These are phyloP conservation scores for Trichoderma hamatum DNA, from an alignment of 2,329 filamentous ascomycete species.

Conservation along the genomic window DNA sequence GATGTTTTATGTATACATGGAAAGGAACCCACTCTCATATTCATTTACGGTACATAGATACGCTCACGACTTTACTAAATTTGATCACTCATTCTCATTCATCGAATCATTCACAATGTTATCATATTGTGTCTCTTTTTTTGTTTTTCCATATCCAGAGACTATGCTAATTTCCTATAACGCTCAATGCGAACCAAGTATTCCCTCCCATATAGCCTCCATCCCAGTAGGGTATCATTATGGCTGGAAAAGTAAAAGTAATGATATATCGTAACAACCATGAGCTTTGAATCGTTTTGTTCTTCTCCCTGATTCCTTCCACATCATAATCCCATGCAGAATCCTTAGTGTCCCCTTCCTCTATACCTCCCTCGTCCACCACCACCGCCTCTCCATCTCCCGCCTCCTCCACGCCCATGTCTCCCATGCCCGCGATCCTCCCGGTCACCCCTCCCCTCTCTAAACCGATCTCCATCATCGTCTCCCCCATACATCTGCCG, in stretches of 20 bases:
- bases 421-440: conserved; percentile 41
- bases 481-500: conserved; percentile 35
- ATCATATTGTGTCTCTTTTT: not conserved
- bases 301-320: not conserved
- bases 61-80: conserved; percentile 23
- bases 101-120: not conserved
- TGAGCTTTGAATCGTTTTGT: not conserved
- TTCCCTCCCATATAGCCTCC: not conserved
- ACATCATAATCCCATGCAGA: not conserved
- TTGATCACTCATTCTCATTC: conserved; percentile 19
- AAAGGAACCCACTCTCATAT: conserved; percentile 20
- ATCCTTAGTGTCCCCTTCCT: conserved; percentile 38
- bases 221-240: conserved; percentile 23
- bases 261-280: conserved; percentile 6
- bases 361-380: conserved; percentile 47
- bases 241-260: not conserved
- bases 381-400: conserved; percentile 37
- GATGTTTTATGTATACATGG: conserved; percentile 25
- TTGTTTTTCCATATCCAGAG: not conserved
- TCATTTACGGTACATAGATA: conserved; percentile 26
- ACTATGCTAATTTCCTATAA: not conserved
- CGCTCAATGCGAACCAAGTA: not conserved
- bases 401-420: conserved; percentile 35
- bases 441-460: conserved; percentile 42
- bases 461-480: conserved; percentile 43